Conservation (phyloP, 305 asterid genomes). For the Stenogyne calaminthoides region DNA sequence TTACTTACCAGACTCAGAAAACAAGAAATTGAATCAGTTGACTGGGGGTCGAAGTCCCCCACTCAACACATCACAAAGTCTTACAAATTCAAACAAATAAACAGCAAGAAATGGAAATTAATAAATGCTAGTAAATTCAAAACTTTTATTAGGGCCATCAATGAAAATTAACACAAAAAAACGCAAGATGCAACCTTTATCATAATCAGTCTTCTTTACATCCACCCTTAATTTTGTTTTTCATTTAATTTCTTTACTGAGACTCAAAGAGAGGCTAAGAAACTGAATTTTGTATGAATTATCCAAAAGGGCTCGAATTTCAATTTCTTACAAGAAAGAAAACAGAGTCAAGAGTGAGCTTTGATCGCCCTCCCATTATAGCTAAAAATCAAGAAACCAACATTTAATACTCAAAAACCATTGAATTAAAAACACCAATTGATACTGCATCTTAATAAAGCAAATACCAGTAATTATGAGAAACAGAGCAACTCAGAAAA, state of each 20-base stretch:
- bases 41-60: conserved; percentile 29
- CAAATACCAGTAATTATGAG: neutral
- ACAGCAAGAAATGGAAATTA: conserved; percentile 8
- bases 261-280: conserved; percentile 8
- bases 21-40: conserved; percentile 11
- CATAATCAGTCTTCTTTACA: neutral
- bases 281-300: neutral
- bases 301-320: conserved; percentile 3
- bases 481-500: conserved; percentile 22
- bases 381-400: neutral
- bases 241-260: neutral
- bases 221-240: neutral
- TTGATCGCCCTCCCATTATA: conserved; percentile 2
- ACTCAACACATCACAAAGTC: neutral
- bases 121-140: neutral
- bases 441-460: neutral
- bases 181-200: conserved; percentile 6
- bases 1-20: neutral
- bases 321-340: conserved; percentile 6
- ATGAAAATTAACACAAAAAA: neutral
- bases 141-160: neutral
- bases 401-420: neutral
- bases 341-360: conserved; percentile 25
- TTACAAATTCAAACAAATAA: neutral
- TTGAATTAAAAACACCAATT: neutral